These are phyloP conservation scores for Candida germanica DNA, from an alignment of 805 yeast genomes.

Conservation along the genomic window DNA sequence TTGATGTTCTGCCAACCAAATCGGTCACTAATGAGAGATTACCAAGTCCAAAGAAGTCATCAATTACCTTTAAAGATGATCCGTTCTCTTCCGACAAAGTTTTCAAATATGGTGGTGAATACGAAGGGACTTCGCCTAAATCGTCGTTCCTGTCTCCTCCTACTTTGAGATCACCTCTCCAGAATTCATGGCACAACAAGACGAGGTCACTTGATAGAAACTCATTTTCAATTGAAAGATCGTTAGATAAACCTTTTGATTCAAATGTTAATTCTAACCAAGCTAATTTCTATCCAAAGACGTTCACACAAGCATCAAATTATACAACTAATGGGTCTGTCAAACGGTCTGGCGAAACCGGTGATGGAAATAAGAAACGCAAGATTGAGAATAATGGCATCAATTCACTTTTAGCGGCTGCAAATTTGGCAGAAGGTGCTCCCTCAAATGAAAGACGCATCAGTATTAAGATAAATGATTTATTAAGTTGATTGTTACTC, in stretches of 20 bases:
- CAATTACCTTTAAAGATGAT: no score
- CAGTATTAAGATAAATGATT: conserved; percentile 31
- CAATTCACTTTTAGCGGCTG: conserved; percentile 31
- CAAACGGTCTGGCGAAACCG: not conserved
- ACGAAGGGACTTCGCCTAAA: not conserved
- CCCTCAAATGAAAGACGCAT: conserved; percentile 9
- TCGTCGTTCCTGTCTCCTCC: not conserved
- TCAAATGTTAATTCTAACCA: no score
- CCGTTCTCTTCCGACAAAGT: no score
- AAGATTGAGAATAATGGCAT: conserved; percentile 19
- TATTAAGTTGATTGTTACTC: conserved; percentile 17
- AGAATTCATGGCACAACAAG: not conserved
- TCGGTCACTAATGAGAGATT: no score
- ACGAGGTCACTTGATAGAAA: not conserved
- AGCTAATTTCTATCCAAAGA: no score
- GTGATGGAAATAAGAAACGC: not conserved
- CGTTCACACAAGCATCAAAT: conserved; percentile 7
- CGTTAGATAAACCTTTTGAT: no score
- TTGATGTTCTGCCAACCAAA: not conserved
- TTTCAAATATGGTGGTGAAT: not conserved
- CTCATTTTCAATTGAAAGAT: no score
- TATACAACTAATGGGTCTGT: conserved; percentile 3
- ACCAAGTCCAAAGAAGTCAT: no score
- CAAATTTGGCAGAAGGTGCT: conserved; percentile 16
- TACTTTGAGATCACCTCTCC: not conserved